A percentile compares a stretch with the other conserved stretches of the same genome.
These are phyloP conservation scores for Cladophialophora carrionii DNA, from an alignment of 2,329 filamentous ascomycete genomes.

Conservation along the genomic window DNA sequence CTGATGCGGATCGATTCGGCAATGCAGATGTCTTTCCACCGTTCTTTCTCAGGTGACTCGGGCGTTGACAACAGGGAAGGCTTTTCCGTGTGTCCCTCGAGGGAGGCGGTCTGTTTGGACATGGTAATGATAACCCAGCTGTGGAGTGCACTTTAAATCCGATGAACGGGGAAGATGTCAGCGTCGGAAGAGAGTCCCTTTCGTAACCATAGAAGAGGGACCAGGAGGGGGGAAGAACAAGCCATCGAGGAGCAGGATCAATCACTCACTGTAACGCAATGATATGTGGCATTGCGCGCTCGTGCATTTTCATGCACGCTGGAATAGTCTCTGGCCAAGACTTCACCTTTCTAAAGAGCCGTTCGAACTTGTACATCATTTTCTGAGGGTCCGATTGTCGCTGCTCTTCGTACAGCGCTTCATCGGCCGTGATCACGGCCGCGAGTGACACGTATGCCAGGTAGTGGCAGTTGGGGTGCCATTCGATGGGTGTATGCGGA, in stretches of 20 bases:
- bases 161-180: background rate
- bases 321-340: slow-evolving; percentile 40
- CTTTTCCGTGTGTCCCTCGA: slow-evolving; percentile 12
- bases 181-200: background rate
- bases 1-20: slow-evolving; percentile 39
- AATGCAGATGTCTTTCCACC: slow-evolving; percentile 37
- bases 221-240: background rate
- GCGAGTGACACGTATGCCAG: slow-evolving; percentile 35
- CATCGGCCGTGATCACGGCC: slow-evolving; percentile 23
- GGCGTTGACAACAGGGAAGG: slow-evolving; percentile 36
- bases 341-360: slow-evolving; percentile 37
- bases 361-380: slow-evolving; percentile 25
- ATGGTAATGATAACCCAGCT: slow-evolving; percentile 40
- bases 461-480: slow-evolving; percentile 40
- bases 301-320: slow-evolving; percentile 38
- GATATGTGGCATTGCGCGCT: slow-evolving; percentile 38
- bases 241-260: background rate
- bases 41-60: slow-evolving; percentile 24
- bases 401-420: slow-evolving; percentile 24
- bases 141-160: slow-evolving; percentile 23
- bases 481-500: slow-evolving; percentile 32
- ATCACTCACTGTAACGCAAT: slow-evolving; percentile 41
- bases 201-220: background rate
- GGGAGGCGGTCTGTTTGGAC: slow-evolving; percentile 34
- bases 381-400: slow-evolving; percentile 18